These are phyloP conservation scores for Ruellia speciosa DNA, from an alignment of 305 asterid species.

Conservation along the genomic window DNA sequence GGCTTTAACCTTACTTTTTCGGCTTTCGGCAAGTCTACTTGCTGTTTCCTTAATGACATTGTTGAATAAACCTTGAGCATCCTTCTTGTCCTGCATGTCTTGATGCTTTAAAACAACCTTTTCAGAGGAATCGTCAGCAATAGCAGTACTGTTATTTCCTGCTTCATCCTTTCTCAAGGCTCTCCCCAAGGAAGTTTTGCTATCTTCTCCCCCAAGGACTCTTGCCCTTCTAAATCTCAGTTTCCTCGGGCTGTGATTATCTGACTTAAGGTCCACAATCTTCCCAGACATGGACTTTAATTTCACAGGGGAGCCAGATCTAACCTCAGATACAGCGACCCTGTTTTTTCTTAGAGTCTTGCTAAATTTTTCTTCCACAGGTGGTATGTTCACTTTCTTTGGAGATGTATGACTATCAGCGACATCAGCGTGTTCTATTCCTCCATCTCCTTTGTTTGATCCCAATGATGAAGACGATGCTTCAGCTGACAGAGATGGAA, in stretches of 20 bases:
- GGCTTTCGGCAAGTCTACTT: slow-evolving; percentile 71
- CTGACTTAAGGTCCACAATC: slow-evolving; percentile 54
- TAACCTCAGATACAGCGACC: slow-evolving; percentile 30
- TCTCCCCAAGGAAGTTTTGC: slow-evolving; percentile 33
- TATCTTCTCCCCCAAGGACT: slow-evolving; percentile 33
- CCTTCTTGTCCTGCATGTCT: slow-evolving; percentile 62
- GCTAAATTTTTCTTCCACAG: slow-evolving; percentile 27
- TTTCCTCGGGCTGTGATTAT: slow-evolving; percentile 44
- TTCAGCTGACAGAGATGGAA: slow-evolving; percentile 26
- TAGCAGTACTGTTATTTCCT: slow-evolving; percentile 17
- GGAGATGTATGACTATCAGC: slow-evolving; percentile 21
- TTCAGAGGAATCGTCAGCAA: slow-evolving; percentile 24
- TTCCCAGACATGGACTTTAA: slow-evolving; percentile 68
- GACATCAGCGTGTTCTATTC: slow-evolving; percentile 17
- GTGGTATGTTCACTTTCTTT: slow-evolving; percentile 21
- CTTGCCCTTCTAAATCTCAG: slow-evolving; percentile 55
- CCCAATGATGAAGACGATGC: slow-evolving; percentile 27
- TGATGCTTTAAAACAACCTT: slow-evolving; percentile 66
- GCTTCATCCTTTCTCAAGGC: slow-evolving; percentile 31
- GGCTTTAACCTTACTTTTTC: slow-evolving; percentile 89
- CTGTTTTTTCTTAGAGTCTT: slow-evolving; percentile 32
- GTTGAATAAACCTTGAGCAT: slow-evolving; percentile 62
- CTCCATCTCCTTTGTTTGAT: slow-evolving; percentile 29
- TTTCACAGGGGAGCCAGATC: slow-evolving; percentile 40
- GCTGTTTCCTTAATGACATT: slow-evolving; percentile 89